phyloP scores from a whole-genome alignment of 306 rosid genomes.

The Pachyrhizus erosus region DNA sequence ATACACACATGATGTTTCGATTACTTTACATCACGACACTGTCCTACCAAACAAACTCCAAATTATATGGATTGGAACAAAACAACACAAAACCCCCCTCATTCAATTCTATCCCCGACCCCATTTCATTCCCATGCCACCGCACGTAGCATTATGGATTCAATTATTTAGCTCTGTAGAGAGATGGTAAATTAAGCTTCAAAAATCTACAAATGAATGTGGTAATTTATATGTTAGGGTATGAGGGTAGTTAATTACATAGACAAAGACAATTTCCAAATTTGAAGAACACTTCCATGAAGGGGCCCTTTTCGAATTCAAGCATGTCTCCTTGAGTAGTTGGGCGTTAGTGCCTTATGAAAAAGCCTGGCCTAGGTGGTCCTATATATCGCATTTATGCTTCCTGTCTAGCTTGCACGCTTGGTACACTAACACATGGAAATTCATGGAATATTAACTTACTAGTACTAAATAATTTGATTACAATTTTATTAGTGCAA shows the following conservation, averaged over 20 bases:
- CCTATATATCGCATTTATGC: conserved; percentile 20
- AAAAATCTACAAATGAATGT: not conserved
- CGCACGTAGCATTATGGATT: not conserved
- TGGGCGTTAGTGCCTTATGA: not conserved
- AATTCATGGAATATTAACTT: too few relatives aligned
- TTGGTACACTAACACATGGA: not conserved
- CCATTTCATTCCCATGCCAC: conserved; percentile 25
- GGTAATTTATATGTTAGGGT: not conserved
- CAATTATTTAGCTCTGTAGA: not conserved
- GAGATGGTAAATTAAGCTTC: not conserved
- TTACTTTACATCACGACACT: not conserved
- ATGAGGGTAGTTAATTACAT: not conserved
- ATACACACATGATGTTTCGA: not conserved
- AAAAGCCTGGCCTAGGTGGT: not conserved
- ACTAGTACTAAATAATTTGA: too few relatives aligned
- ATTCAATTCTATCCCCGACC: not conserved
- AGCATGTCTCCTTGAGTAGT: not conserved
- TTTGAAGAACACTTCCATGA: not conserved
- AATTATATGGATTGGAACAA: conserved; percentile 1
- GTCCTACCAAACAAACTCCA: conserved; percentile 30
- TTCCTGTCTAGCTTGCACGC: conserved; percentile 3
- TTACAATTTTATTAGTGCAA: too few relatives aligned
- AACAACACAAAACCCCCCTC: conserved; percentile 14
- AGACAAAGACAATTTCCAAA: not conserved
- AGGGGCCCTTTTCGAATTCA: conserved; percentile 23